Evolutionary conservation across 2,329 filamentous ascomycete species (phyloP).

Genomic region (Penicillium rolfsii): DNA sequence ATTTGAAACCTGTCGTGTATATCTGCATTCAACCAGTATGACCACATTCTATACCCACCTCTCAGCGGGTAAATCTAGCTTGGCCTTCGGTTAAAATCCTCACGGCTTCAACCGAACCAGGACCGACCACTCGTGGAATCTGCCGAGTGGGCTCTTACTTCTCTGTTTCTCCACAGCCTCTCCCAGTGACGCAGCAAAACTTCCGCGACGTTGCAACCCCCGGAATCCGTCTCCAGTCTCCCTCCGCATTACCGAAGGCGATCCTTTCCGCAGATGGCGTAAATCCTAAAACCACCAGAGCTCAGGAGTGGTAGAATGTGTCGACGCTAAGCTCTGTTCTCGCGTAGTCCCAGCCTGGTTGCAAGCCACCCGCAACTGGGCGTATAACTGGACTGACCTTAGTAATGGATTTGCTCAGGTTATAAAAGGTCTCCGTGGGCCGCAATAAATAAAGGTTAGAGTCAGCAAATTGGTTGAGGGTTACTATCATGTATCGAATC

Average conservation of each 20-base stretch:
- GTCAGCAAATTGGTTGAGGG: slow-evolving; percentile 6
- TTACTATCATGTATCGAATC: slow-evolving; percentile 39
- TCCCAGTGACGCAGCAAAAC: slow-evolving; percentile 23
- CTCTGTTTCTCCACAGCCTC: not conserved
- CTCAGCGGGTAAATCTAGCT: not conserved
- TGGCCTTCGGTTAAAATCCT: slow-evolving; percentile 25
- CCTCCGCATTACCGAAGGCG: slow-evolving; percentile 25
- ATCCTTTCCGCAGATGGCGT: slow-evolving; percentile 23
- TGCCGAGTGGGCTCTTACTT: slow-evolving; percentile 17
- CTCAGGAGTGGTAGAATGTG: slow-evolving; percentile 16
- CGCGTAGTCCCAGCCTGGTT: slow-evolving; percentile 3
- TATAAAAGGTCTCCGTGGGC: slow-evolving; percentile 22
- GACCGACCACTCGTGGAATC: slow-evolving; percentile 4
- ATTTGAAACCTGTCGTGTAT: not conserved
- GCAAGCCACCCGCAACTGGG: slow-evolving; percentile 13
- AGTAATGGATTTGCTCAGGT: slow-evolving; percentile 1
- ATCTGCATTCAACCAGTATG: not conserved
- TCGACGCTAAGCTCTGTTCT: slow-evolving; percentile 8
- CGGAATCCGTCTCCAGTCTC: slow-evolving; percentile 17
- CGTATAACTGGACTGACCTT: slow-evolving; percentile 11
- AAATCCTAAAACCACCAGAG: not conserved
- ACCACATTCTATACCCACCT: not conserved
- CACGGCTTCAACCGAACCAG: slow-evolving; percentile 13
- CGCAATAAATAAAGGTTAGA: not conserved
- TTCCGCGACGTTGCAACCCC: slow-evolving; percentile 20